phyloP scores from a whole-genome alignment of 352 stramenopile species.

The Globisporangium iwayamae region DNA sequence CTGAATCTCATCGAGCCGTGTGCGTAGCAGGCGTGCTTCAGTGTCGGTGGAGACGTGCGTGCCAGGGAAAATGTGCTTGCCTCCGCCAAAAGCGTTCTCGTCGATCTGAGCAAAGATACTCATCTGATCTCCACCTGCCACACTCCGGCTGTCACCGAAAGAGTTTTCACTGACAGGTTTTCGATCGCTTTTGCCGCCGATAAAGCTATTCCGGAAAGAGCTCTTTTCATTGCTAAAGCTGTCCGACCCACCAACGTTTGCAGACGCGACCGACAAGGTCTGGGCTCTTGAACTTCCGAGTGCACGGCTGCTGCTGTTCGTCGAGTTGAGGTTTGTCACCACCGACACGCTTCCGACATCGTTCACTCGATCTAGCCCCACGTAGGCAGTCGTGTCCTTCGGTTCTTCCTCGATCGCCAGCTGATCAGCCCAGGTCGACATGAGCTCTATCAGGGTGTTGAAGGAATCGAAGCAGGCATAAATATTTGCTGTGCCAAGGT shows the following conservation, averaged over 20 bases:
- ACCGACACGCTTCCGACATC: conserved; percentile 66
- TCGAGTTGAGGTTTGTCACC: conserved; percentile 63
- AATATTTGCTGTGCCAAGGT: conserved; percentile 80
- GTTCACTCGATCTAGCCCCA: conserved; percentile 59
- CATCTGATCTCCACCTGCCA: conserved; percentile 16
- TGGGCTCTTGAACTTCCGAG: conserved; percentile 17
- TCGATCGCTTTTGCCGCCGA: conserved; percentile 18
- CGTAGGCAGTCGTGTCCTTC: conserved; percentile 71
- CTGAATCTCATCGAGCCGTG: conserved; percentile 69
- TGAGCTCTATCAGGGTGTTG: conserved; percentile 76
- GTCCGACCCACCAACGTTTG: background rate
- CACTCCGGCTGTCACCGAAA: conserved; percentile 6
- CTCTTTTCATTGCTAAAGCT: background rate
- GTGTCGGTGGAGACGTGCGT: conserved; percentile 70
- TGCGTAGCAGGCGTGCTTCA: conserved; percentile 75
- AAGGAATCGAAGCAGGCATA: conserved; percentile 90
- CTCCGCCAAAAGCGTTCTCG: conserved; percentile 70
- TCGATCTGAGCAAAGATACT: conserved; percentile 78
- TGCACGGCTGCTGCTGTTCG: conserved; percentile 21
- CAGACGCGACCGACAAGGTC: conserved; percentile 1
- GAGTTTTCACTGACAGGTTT: conserved; percentile 20
- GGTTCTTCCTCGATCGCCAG: conserved; percentile 61
- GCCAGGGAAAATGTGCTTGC: conserved; percentile 60
- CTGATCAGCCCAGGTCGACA: conserved; percentile 69
- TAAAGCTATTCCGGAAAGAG: conserved; percentile 3